Evolutionary conservation across 2,329 filamentous ascomycete genomes (phyloP), one percentile per base, ranked within the genome.

Genomic region (Botryosphaeria dothidea): DNA sequence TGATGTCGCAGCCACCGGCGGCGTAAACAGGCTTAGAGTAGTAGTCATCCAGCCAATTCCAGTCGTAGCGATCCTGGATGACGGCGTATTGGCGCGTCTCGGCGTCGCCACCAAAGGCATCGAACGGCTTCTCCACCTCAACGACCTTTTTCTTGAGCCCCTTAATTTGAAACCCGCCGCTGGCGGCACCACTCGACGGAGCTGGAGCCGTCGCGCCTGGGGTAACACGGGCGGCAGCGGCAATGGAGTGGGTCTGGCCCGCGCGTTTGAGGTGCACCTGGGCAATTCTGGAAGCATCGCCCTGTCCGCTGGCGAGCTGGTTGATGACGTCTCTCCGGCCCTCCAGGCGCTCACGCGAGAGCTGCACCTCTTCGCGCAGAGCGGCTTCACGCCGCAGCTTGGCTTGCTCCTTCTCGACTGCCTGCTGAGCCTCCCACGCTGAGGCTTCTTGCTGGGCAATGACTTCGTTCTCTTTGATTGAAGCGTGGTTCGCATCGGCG

Each of bases 1-100:
- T 82, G 48, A 94, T 82, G 71, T 90, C 89, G 78, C 96, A 98
- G 0, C 95, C 96, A 34, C 93, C 93, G 17, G 91, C 92, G 60
- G 85, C 81, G 73, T 90, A 88, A 49, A 85, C 83, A 2, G 84
- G 79, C 73, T 93, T 89, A 45, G 86, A 85, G 65, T 88, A 86
- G 34, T 88, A 85, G 25, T 82, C 82, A 49, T 90, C 88, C 62
- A 96, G 81, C 83, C 89, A 92, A 52, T 90, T 86, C 73, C 91
- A 92, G 46, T 88, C 86, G 76, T 97, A 97, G 46, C 84, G 81
- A 57, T 86, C 84, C 68, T 88, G 86, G 41, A 96, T 73, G 9
- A 84, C 81, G 73, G 92, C 94, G 70, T 93, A 90, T 70, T 90
- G 83, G 25, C 74, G 73, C 9, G 83, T 83, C 60, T 93, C 85